Evolutionary conservation across 1,139 yeast genomes (phyloP).

Genomic region (Scheffersomyces insectosa): DNA sequence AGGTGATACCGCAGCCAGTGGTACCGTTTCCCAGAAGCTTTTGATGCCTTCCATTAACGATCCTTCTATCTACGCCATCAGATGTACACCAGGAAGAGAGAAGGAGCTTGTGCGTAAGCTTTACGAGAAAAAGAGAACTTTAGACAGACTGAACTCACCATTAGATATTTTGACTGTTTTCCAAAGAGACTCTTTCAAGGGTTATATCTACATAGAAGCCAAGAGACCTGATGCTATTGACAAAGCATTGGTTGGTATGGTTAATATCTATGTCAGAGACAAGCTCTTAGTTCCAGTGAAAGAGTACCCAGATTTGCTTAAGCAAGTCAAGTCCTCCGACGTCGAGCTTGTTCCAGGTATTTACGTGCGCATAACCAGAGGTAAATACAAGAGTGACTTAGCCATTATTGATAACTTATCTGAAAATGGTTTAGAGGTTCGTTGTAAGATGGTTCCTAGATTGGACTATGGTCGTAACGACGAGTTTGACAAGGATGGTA

Average conservation of each 20-base stretch:
- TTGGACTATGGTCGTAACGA: slow-evolving; percentile 81
- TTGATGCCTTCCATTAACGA: slow-evolving; percentile 94
- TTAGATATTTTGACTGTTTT: slow-evolving; percentile 85
- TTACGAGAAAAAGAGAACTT: slow-evolving; percentile 73
- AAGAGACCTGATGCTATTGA: slow-evolving; percentile 91
- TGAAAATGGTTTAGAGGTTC: slow-evolving; percentile 91
- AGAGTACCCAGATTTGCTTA: slow-evolving; percentile 89
- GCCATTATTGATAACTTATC: slow-evolving; percentile 92
- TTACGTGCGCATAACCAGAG: slow-evolving; percentile 86
- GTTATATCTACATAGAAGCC: slow-evolving; percentile 93
- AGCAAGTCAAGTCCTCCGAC: slow-evolving; percentile 87
- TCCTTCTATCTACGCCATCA: slow-evolving; percentile 93
- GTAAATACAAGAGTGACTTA: slow-evolving; percentile 88
- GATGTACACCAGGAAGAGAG: slow-evolving; percentile 92
- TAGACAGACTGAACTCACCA: slow-evolving; percentile 62
- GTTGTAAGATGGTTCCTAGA: slow-evolving; percentile 89
- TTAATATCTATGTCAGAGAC: slow-evolving; percentile 70
- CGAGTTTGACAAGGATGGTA: slow-evolving; percentile 57
- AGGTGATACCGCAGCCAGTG: slow-evolving; percentile 75
- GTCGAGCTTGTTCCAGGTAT: slow-evolving; percentile 89
- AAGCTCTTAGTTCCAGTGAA: slow-evolving; percentile 91
- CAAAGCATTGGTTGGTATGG: slow-evolving; percentile 84
- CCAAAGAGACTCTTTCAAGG: slow-evolving; percentile 90
- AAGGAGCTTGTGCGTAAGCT: slow-evolving; percentile 85
- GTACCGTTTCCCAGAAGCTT: slow-evolving; percentile 87